These are phyloP conservation scores for Tephrocybe sp. DNA, from an alignment of 768 basidiomycete species.

Conservation along the genomic window DNA sequence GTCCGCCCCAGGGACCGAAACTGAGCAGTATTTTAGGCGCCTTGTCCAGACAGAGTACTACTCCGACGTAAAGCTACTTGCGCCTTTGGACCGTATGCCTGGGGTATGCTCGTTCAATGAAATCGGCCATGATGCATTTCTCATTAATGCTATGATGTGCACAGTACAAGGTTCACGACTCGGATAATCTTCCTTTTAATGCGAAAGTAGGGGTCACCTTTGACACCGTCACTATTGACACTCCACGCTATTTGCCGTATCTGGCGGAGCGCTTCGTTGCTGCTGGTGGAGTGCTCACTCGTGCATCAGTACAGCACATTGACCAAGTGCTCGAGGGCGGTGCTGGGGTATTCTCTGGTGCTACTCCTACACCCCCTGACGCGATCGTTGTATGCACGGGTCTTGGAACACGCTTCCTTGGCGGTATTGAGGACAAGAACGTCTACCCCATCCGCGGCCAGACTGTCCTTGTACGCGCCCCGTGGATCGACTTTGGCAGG, in stretches of 20 bases:
- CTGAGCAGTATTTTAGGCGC: constrained; percentile 64
- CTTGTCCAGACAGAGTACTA: constrained; percentile 62
- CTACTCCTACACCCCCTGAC: constrained; percentile 31
- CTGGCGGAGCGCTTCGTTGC: constrained; percentile 62
- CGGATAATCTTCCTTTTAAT: constrained; percentile 32
- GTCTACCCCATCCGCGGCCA: constrained; percentile 84
- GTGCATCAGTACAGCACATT: constrained; percentile 64
- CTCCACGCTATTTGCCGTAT: constrained; percentile 68
- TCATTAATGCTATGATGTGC: too few species aligned
- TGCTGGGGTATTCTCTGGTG: constrained; percentile 30
- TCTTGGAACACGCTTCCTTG: constrained; percentile 68
- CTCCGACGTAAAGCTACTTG: constrained; percentile 34
- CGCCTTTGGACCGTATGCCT: constrained; percentile 52
- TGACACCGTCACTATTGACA: constrained; percentile 68
- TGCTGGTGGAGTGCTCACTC: constrained; percentile 59
- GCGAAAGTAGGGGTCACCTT: constrained; percentile 50
- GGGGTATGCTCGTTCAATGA: constrained; percentile 33
- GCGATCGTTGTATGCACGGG: constrained; percentile 73
- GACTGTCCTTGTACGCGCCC: constrained; percentile 72
- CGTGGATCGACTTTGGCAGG: constrained; percentile 58
- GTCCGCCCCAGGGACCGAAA: constrained; percentile 53
- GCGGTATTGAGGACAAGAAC: constrained; percentile 76
- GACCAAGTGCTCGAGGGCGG: constrained; percentile 68
- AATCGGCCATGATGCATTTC: too few species aligned
- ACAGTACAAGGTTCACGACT: constrained; percentile 36